Evolutionary conservation across 345 rosid species (phyloP), one percentile per base, ranked within the genome.

Genomic region (Xanthoceras sorbifolium): DNA sequence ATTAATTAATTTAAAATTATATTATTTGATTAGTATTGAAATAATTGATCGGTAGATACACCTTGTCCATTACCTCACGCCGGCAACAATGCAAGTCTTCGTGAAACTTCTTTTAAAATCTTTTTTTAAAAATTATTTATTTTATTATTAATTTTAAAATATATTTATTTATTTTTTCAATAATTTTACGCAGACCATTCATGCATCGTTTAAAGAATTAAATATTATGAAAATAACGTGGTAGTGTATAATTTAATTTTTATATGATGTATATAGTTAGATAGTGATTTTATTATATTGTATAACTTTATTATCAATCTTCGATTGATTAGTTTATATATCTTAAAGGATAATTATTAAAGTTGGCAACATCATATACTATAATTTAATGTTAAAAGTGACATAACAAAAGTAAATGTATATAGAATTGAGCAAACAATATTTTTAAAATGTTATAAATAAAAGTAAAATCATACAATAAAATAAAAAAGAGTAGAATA

Each of bases 1-100:
- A 42, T 44, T 26, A 26, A 1, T 68, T 44, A 1, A 23, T 68
- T 68, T 6, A 1, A 25, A 6, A 48, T 14, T 14, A 54, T 54
- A 28, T 28, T 29, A 29, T 10, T 48, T 31, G 8, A 18, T 15
- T 17, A 54, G 5, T 48, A n/a, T 40, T 44, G 1, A 5, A 40
- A 23, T 65, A 11, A 52, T 36, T 52, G 66, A 8, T 64, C 20
- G 36, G 48, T 5, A 48, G 62, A n/a, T 17, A n/a, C 28, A 25
- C 12, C 25, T 42, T 26, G 55, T 60, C 55, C 23, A 73, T 73
- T 5, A 12, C 20, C 44, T 73, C 36, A 25, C 36, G 76, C 76
- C 57, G 68, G 67, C 60, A 7, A 54, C 60, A 54, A 14, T 55
- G 22, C 55, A 73, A 34, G 57, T 73, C 76, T 23, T 61, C 67